These are phyloP conservation scores for Haematococcus lacustris DNA, from an alignment of 139 green algal genomes.

Conservation along the genomic window DNA sequence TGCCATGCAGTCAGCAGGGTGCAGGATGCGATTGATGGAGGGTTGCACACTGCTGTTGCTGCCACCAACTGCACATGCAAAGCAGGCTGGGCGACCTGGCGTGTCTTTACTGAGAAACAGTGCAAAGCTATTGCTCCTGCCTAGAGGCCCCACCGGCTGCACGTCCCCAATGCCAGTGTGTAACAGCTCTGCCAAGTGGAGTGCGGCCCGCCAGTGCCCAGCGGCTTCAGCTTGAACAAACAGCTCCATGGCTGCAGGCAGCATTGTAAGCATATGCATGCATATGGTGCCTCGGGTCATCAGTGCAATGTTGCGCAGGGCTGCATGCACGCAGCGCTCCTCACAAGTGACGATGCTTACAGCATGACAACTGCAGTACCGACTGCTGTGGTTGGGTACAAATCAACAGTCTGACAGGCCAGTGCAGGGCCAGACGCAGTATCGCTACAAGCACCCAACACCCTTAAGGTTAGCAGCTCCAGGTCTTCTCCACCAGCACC, in stretches of 20 bases:
- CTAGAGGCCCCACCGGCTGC: background rate
- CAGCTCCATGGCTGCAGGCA: constrained; percentile 20
- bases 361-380: no score
- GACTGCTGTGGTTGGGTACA: no score
- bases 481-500: no score
- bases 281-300: constrained; percentile 2
- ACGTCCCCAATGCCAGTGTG: constrained; percentile 9
- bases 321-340: background rate
- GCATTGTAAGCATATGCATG: background rate
- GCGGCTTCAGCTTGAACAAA: constrained; percentile 17
- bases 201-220: constrained; percentile 37
- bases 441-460: no score
- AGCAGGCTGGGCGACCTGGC: no score
- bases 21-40: background rate
- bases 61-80: background rate
- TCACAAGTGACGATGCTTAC: no score
- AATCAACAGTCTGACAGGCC: no score
- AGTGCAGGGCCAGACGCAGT: no score
- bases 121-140: no score
- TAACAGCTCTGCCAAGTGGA: constrained; percentile 28
- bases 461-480: no score
- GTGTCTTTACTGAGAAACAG: no score
- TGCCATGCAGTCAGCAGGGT: background rate
- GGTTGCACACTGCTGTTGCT: background rate
- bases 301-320: no score